Evolutionary conservation across 257 asterid species (phyloP).

Genomic region (Solanum arcanum): DNA sequence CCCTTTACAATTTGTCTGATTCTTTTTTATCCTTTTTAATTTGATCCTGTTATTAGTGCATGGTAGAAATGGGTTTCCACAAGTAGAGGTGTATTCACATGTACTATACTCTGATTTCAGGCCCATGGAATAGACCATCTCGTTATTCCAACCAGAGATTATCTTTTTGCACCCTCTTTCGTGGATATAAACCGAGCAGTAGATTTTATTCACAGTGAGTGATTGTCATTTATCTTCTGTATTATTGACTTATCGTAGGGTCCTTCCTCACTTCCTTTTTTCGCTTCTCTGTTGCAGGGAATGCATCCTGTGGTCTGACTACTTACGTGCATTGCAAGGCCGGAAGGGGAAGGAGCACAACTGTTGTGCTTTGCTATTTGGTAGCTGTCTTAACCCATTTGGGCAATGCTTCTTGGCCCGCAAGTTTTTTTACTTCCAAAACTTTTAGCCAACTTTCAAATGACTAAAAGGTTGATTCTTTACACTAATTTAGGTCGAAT

Average conservation of each 20-base stretch:
- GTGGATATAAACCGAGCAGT: constrained; percentile 71
- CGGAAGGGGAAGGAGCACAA: constrained; percentile 96
- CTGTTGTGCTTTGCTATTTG: constrained; percentile 86
- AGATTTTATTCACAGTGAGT: constrained; percentile 72
- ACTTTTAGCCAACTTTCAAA: background rate
- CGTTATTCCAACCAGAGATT: constrained; percentile 92
- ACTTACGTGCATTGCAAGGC: constrained; percentile 95
- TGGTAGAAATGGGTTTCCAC: background rate
- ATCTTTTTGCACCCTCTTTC: constrained; percentile 89
- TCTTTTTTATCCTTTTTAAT: background rate
- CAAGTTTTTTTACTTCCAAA: background rate
- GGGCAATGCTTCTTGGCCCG: background rate
- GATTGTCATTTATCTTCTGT: background rate
- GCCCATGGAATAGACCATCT: constrained; percentile 86
- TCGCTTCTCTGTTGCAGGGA: constrained; percentile 29
- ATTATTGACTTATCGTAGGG: background rate
- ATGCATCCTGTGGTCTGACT: constrained; percentile 47
- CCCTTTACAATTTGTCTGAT: background rate
- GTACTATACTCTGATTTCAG: constrained; percentile 26
- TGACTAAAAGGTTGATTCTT: background rate
- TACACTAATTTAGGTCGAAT: constrained; percentile 49
- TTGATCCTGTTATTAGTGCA: background rate
- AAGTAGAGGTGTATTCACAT: background rate
- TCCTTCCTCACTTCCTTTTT: background rate
- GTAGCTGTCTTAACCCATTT: constrained; percentile 10